These are phyloP conservation scores for Melastoma candidum DNA, from an alignment of 441 rosid genomes.

Conservation along the genomic window DNA sequence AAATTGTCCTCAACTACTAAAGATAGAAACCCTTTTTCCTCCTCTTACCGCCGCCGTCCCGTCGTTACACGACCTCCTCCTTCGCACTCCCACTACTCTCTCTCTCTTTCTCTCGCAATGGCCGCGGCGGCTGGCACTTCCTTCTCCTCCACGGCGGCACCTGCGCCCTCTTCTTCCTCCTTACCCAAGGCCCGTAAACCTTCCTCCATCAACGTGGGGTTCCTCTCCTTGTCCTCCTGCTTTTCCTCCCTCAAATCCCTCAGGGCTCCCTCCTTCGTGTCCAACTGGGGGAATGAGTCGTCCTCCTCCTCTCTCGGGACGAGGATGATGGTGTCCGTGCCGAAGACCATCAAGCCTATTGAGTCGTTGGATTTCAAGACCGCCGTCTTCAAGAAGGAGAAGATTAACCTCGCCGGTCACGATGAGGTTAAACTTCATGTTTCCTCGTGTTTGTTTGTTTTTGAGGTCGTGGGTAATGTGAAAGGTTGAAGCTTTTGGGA, in stretches of 20 bases:
- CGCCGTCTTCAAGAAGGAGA: conserved; percentile 18
- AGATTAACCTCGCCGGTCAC: conserved; percentile 16
- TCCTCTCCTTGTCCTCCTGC: conserved; percentile 26
- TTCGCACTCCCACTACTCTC: not conserved
- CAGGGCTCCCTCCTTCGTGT: conserved; percentile 7
- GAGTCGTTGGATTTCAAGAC: conserved; percentile 15
- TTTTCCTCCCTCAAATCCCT: conserved; percentile 23
- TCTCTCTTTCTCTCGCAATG: conserved; percentile 12
- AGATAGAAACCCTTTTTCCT: no score
- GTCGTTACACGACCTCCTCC: conserved; percentile 1
- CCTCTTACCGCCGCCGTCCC: no score
- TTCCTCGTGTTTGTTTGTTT: not conserved
- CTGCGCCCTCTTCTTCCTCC: conserved; percentile 15
- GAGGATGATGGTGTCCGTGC: conserved; percentile 31
- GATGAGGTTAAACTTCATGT: conserved; percentile 6
- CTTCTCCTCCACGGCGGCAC: conserved; percentile 27
- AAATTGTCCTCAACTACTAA: no score
- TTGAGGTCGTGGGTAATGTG: not conserved
- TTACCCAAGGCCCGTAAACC: conserved; percentile 18
- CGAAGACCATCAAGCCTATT: conserved; percentile 28
- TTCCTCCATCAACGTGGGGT: conserved; percentile 20
- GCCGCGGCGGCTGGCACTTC: conserved; percentile 31
- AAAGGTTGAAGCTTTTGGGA: not conserved
- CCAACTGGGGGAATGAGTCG: no score
- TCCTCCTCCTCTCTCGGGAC: conserved; percentile 25